Evolutionary conservation across 768 basidiomycete species (phyloP).

Genomic region (Asterophora lycoperdoides): DNA sequence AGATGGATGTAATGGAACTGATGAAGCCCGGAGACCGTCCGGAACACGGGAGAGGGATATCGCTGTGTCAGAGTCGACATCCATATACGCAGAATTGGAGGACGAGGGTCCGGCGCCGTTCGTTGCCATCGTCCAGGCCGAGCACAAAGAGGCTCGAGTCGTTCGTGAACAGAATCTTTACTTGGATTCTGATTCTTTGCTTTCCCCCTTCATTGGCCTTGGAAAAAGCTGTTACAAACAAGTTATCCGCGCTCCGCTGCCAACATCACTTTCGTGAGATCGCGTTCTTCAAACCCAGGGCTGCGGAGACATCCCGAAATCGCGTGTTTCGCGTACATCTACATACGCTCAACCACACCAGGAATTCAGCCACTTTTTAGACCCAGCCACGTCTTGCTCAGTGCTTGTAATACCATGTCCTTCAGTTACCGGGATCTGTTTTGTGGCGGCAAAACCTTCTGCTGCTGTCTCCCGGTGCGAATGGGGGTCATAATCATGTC

Average conservation of each 20-base stretch:
- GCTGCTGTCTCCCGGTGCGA: conserved; percentile 62
- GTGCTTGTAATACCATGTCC: conserved; percentile 35
- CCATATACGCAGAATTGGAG: background rate
- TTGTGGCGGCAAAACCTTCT: conserved; percentile 50
- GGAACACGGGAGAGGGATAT: background rate
- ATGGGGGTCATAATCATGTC: conserved; percentile 56
- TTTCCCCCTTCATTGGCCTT: background rate
- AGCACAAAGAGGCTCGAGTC: background rate
- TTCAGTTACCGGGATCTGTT: conserved; percentile 43
- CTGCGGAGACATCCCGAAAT: background rate
- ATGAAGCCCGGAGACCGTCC: conserved; percentile 35
- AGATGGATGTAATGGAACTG: conserved; percentile 36
- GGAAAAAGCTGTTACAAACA: background rate
- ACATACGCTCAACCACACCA: background rate
- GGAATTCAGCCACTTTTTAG: background rate
- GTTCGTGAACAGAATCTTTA: background rate
- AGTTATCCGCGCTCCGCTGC: no score
- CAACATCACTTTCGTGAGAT: no score
- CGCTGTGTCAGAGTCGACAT: conserved; percentile 4
- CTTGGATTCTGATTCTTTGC: background rate
- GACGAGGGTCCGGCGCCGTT: conserved; percentile 6
- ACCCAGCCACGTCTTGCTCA: background rate
- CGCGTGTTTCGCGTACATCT: background rate
- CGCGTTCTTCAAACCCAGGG: no score
- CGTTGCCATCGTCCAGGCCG: conserved; percentile 6